phyloP scores from a whole-genome alignment of 1,284 basidiomycete genomes.

The Cerrena zonata region DNA sequence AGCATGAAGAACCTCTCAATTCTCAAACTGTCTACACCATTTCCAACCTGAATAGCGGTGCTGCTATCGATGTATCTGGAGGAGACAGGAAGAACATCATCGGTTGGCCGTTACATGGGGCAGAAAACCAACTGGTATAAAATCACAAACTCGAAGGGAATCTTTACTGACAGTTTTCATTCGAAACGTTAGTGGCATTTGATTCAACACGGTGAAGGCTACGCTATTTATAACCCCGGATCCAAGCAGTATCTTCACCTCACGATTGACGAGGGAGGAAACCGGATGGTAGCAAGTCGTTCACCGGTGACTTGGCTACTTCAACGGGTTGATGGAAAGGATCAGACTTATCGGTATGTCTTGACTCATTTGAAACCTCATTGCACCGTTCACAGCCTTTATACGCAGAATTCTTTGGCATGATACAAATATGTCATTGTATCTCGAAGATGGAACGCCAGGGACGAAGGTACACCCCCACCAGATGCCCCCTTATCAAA shows the following conservation, averaged over 20 bases:
- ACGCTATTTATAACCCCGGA: slow-evolving; percentile 35
- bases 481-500: background rate
- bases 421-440: background rate
- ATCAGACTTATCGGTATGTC: background rate
- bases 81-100: slow-evolving; percentile 43
- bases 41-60: slow-evolving; percentile 42
- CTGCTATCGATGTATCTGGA: slow-evolving; percentile 51
- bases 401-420: background rate
- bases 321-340: background rate
- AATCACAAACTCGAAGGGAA: background rate
- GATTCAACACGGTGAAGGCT: slow-evolving; percentile 33
- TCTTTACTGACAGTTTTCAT: background rate
- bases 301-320: slow-evolving; percentile 25
- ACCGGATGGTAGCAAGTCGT: slow-evolving; percentile 21
- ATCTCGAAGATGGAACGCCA: background rate
- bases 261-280: slow-evolving; percentile 32
- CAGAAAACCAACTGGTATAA: slow-evolving; percentile 45
- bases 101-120: slow-evolving; percentile 40
- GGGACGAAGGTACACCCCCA: background rate
- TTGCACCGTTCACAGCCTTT: background rate
- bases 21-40: background rate
- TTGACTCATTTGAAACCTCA: background rate
- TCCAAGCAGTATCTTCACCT: slow-evolving; percentile 36
- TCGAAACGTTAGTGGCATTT: slow-evolving; percentile 40
- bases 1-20: background rate